Evolutionary conservation across 169 alveolate species (phyloP).

Genomic region (Eimeria brunetti): DNA sequence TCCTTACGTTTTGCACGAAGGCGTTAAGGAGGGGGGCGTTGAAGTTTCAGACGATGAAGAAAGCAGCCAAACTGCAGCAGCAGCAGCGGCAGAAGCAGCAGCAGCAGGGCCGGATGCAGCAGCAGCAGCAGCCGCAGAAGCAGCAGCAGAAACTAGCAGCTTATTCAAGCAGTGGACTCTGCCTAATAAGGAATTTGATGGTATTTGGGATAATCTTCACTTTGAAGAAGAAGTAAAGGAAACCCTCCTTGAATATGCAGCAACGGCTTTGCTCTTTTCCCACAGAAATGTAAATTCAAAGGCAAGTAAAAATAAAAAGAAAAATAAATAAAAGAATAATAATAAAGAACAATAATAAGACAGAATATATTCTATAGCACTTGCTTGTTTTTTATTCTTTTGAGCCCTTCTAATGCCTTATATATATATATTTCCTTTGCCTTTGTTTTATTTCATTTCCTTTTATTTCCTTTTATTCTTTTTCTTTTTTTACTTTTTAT

Average conservation of each 20-base stretch:
- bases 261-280: constrained; percentile 86
- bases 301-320: neutral
- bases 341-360: too few species aligned
- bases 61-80: neutral
- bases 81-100: neutral
- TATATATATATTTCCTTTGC: too few species aligned
- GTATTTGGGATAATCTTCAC: constrained; percentile 89
- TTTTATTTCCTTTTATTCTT: neutral
- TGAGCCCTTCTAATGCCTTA: too few species aligned
- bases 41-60: constrained; percentile 6
- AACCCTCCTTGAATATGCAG: constrained; percentile 85
- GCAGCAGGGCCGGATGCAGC: neutral
- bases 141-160: constrained; percentile 57
- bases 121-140: neutral
- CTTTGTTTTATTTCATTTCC: neutral
- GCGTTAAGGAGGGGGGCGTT: neutral
- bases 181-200: constrained; percentile 86
- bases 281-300: constrained; percentile 83
- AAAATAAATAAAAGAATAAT: neutral
- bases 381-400: too few species aligned
- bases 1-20: constrained; percentile 44
- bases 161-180: constrained; percentile 86
- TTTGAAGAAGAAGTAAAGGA: constrained; percentile 86
- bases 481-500: neutral
- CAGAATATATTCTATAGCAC: too few species aligned